Percentiles rank a stretch among this genome's conserved stretches.
These are phyloP conservation scores for Centrapalus pauciflorus DNA, from an alignment of 129 eudicot genomes.

Conservation along the genomic window DNA sequence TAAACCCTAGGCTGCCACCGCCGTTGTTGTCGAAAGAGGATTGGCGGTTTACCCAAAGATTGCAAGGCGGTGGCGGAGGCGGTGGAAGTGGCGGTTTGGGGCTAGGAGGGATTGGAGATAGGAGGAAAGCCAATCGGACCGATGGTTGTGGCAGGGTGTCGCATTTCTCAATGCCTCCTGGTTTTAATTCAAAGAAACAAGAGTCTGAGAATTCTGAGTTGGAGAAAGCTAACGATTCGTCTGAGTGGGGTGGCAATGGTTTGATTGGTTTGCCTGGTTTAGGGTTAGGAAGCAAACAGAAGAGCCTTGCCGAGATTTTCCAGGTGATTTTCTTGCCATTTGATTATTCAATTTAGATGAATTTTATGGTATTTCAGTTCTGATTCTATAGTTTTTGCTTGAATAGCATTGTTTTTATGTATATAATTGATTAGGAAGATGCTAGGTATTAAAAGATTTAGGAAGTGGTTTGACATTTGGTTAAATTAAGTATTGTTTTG, in stretches of 20 bases:
- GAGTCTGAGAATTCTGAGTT: constrained; percentile 60
- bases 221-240: constrained; percentile 51
- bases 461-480: background rate
- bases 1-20: constrained; percentile 89
- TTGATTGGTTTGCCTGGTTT: constrained; percentile 85
- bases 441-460: background rate
- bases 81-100: constrained; percentile 82
- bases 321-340: constrained; percentile 46
- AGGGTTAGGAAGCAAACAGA: constrained; percentile 92
- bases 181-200: constrained; percentile 76
- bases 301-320: constrained; percentile 92
- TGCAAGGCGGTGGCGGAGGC: constrained; percentile 79
- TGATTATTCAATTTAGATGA: background rate
- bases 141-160: constrained; percentile 71
- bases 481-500: background rate
- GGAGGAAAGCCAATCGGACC: constrained; percentile 61
- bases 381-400: background rate
- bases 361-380: background rate
- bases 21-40: constrained; percentile 81
- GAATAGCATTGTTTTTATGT: background rate
- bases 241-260: constrained; percentile 96
- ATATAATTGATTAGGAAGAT: background rate
- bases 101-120: constrained; percentile 90
- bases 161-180: constrained; percentile 73
- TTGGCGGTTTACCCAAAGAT: constrained; percentile 67